Percentiles rank a stretch among this genome's conserved stretches.
Evolutionary conservation across 2,329 filamentous ascomycete species (phyloP).

Genomic region (Penicillium sp.): DNA sequence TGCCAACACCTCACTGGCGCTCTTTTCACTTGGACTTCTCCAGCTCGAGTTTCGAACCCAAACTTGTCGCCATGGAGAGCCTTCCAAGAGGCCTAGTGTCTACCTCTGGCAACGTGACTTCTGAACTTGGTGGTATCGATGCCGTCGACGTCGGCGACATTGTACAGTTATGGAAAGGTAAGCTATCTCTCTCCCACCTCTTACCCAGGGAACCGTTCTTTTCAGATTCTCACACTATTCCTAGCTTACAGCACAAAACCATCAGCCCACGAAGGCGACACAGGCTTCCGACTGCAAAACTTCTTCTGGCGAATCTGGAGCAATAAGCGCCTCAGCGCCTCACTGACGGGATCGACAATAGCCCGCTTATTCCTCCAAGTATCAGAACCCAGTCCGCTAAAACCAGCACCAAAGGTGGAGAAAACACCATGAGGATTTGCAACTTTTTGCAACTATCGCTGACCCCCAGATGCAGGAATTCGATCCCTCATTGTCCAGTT

Average conservation of each 20-base stretch:
- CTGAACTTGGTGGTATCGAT: constrained; percentile 45
- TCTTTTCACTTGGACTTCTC: background rate
- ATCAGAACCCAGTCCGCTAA: constrained; percentile 36
- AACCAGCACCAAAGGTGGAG: background rate
- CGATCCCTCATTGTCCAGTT: constrained; percentile 7
- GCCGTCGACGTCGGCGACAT: constrained; percentile 49
- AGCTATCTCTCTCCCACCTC: constrained; percentile 19
- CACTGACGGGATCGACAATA: constrained; percentile 46
- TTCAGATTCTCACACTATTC: constrained; percentile 10
- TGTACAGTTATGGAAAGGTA: constrained; percentile 56
- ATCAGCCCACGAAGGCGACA: constrained; percentile 45
- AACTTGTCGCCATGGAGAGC: constrained; percentile 38
- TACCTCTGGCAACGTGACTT: constrained; percentile 42
- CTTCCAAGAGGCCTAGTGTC: constrained; percentile 50
- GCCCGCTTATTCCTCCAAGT: constrained; percentile 52
- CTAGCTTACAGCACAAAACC: constrained; percentile 54
- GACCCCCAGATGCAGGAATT: constrained; percentile 5
- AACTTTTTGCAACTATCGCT: background rate
- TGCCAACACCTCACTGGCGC: background rate
- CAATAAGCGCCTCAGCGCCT: constrained; percentile 41
- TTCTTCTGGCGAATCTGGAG: constrained; percentile 60
- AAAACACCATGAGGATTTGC: background rate
- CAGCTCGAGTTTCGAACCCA: background rate
- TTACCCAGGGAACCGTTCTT: background rate
- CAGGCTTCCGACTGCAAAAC: constrained; percentile 54